phyloP scores from a whole-genome alignment of 495 filamentous ascomycete genomes.

The Xylaria scruposa region DNA sequence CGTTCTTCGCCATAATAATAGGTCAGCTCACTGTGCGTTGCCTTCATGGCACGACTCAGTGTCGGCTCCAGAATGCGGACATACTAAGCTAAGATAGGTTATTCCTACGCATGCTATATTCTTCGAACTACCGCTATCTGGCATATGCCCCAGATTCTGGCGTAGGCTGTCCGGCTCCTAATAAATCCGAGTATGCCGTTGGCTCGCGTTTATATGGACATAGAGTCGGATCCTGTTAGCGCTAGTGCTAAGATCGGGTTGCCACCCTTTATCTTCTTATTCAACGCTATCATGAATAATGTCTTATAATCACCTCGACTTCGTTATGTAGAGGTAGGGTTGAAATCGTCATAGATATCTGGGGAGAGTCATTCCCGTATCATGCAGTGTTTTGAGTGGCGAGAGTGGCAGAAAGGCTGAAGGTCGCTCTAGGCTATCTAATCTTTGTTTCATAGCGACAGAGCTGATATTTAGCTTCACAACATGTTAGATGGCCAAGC shows the following conservation, averaged over 20 bases:
- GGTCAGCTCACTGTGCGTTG: background rate
- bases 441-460: background rate
- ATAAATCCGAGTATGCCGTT: background rate
- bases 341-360: background rate
- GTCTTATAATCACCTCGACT: background rate
- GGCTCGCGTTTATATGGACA: background rate
- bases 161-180: background rate
- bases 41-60: background rate
- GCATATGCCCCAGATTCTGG: background rate
- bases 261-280: background rate
- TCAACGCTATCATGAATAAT: background rate
- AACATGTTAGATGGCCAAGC: background rate
- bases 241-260: conserved; percentile 3
- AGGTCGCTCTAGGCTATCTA: background rate
- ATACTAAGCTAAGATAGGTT: conserved; percentile 1
- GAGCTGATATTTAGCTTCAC: background rate
- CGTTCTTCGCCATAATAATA: background rate
- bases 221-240: background rate
- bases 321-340: background rate
- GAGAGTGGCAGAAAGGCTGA: background rate
- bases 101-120: background rate
- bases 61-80: background rate
- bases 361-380: background rate
- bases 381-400: background rate
- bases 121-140: background rate